phyloP scores from a whole-genome alignment of 768 basidiomycete species.

The Amanita pseudoporphyria region DNA sequence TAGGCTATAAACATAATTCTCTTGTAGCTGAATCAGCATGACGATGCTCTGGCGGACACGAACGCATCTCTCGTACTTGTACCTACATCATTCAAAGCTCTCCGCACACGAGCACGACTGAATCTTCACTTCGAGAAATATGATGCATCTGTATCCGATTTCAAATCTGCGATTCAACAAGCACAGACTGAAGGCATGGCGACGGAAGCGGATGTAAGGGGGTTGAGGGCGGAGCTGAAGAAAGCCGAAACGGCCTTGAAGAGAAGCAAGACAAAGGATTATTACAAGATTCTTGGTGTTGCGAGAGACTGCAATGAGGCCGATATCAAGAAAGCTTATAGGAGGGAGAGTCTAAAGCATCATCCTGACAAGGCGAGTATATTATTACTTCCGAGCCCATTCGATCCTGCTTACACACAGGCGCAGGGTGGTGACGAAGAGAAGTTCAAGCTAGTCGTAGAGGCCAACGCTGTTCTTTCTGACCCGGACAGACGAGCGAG shows the following conservation, averaged over 20 bases:
- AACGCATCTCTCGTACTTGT: constrained; percentile 54
- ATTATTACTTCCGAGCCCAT: constrained; percentile 4
- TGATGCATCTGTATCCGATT: constrained; percentile 64
- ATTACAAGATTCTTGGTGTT: constrained; percentile 72
- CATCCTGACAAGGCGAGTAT: constrained; percentile 70
- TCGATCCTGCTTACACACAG: constrained; percentile 5
- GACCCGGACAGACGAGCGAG: constrained; percentile 64
- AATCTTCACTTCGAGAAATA: constrained; percentile 65
- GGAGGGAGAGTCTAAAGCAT: constrained; percentile 76
- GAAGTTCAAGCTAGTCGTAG: constrained; percentile 85
- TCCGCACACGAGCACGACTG: constrained; percentile 80
- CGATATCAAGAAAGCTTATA: constrained; percentile 89
- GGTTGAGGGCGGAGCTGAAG: constrained; percentile 56
- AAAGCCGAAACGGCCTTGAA: constrained; percentile 79
- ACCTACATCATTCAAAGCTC: constrained; percentile 71
- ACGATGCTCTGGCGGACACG: constrained; percentile 66
- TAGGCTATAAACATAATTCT: too few relatives aligned
- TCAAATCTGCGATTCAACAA: constrained; percentile 71
- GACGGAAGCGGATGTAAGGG: constrained; percentile 49
- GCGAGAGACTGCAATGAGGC: constrained; percentile 48
- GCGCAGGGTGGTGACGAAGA: constrained; percentile 86
- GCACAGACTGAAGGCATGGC: constrained; percentile 49
- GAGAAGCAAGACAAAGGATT: constrained; percentile 85
- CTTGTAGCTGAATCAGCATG: constrained; percentile 47
- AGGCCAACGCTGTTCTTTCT: constrained; percentile 75